Evolutionary conservation across 257 asterid species (phyloP), one percentile per base, ranked within the genome.

Genomic region (Thymus quinquecostatus): DNA sequence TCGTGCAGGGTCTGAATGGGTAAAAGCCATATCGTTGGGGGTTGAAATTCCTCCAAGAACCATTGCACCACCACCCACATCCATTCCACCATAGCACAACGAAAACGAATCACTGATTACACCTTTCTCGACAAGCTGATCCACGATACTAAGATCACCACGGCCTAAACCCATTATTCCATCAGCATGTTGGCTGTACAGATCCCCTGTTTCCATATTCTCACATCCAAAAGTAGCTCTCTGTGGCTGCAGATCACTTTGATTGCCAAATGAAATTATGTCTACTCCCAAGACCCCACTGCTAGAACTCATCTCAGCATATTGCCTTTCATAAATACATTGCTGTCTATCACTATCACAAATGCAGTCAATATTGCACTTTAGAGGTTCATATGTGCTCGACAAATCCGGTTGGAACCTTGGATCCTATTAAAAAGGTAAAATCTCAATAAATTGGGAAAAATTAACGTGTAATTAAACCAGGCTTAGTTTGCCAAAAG

Each of bases 221-320:
- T 92, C 99, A 82, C 99, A 92, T 70, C 99, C 99, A 82, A 94
- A 92, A 77, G 84, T 83, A 80, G 98, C 97, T 82, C 92, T 81
- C 54, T 95, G 99, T 36, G 99, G 97, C 45, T 83, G 70, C 71
- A 95, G 90, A 49, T 87, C 97, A 77, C 99, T 92, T 69, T 74
- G 88, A 76, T 86, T 91, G 68, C 99, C 99, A 81, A 95, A 95
- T 70, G 99, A 94, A 60, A 94, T 86, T 27, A 84, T 82, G 85
- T 94, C 99, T 78, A 88, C 84, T 32, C 98, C 99, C 60, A 95
- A 83, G 36, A 95, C 92, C 73, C 99, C 98, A 57, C 99, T 92
- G 81, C 99, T 95, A 73, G 99, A 89, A 84, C 99, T 95, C 99
- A 88, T 88, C 79, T 95, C 98, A 47, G 98, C 99, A 79, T 95